Evolutionary conservation across 495 filamentous ascomycete species (phyloP), one percentile per base, ranked within the genome.

Genomic region (Daldinia loculata): DNA sequence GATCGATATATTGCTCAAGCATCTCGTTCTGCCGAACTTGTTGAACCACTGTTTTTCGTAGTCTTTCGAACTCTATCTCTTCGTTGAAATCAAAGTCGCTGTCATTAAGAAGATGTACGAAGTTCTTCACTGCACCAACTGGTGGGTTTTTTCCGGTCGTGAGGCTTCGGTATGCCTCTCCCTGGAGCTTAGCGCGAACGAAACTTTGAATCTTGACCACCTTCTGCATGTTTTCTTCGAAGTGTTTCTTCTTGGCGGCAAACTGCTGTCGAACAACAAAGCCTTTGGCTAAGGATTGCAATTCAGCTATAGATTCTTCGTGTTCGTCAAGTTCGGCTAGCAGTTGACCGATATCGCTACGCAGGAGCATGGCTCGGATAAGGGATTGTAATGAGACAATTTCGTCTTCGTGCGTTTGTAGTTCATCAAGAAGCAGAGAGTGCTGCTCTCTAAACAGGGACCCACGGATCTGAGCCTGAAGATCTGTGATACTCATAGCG

Each of bases 41-140:
- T 75, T 98, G 95, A 24, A 98, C 94, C 3, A 99, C 95, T 4
- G 90, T 93, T 81, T 98, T 97, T 39, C 96, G 87, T 68, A 97
- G 77, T 43, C 93, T 87, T 77, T 99, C 95, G 61, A 97, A 97
- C 74, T 99, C 95, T 43, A 99, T 89, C 75, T 99, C 95, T 78
- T 98, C 94, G 76, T 99, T 96, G 78, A 99, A 99, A 75, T 99
- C 95, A 71, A 99, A 97, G 74, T 97, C 93, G 73, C 93, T 97
- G 79, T 99, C 95, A 76, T 98, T 99, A 53, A 99, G 87, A 27
- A 99, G 85, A 80, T 99, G 95, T 5, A 99, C 93, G 73, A 98
- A 98, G 71, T 95, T 94, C 81, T 98, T 97, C 71, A 99, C 91
- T 0, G 96, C 97, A 50, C 93, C 91, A 57, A 98, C 93, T 3